Evolutionary conservation across 2,329 filamentous ascomycete genomes (phyloP).

Genomic region (Alternaria gaisen): DNA sequence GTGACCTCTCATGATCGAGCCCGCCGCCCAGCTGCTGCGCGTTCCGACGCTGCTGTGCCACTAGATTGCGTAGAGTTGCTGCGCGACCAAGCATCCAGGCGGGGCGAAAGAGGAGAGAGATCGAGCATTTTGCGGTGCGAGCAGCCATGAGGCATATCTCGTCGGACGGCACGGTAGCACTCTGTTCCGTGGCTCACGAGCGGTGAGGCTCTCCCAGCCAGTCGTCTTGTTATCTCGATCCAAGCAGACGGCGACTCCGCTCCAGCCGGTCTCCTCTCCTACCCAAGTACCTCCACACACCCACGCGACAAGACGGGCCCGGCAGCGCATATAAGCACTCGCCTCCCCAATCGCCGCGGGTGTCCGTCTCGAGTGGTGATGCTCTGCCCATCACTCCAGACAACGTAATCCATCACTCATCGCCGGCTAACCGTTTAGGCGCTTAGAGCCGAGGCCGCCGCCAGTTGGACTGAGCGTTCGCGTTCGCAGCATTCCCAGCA

Average conservation of each 20-base stretch:
- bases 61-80: slow-evolving; percentile 14
- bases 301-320: slow-evolving; percentile 1
- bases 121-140: not conserved
- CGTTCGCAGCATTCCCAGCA: slow-evolving; percentile 7
- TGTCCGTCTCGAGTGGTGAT: slow-evolving; percentile 6
- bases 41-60: slow-evolving; percentile 18
- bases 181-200: slow-evolving; percentile 7
- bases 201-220: slow-evolving; percentile 18
- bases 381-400: slow-evolving; percentile 7
- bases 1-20: slow-evolving; percentile 13
- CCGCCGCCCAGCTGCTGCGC: not conserved
- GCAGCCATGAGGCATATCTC: slow-evolving; percentile 1
- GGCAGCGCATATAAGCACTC: slow-evolving; percentile 17
- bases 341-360: slow-evolving; percentile 4
- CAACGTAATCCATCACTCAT: slow-evolving; percentile 9
- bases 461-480: slow-evolving; percentile 3
- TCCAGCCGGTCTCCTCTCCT: slow-evolving; percentile 13
- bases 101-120: slow-evolving; percentile 6
- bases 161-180: slow-evolving; percentile 6
- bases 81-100: slow-evolving; percentile 5
- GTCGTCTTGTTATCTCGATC: slow-evolving; percentile 18
- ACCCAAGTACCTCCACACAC: not conserved
- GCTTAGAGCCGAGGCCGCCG: slow-evolving; percentile 12
- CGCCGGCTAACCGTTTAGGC: slow-evolving; percentile 5
- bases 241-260: slow-evolving; percentile 23